These are phyloP conservation scores for Herpetospermum pedunculosum DNA, from an alignment of 306 rosid species.

Conservation along the genomic window DNA sequence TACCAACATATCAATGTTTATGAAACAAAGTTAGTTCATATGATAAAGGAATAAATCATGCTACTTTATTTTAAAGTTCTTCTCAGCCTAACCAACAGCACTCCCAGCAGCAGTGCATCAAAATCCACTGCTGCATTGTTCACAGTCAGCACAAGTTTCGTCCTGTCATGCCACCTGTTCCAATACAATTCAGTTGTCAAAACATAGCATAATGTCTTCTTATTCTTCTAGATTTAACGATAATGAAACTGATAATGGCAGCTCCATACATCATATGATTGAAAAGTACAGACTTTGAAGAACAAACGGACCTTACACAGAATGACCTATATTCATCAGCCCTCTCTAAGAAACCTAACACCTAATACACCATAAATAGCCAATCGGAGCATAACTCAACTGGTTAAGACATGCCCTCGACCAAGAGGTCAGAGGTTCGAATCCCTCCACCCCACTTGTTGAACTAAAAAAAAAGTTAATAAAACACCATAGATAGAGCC, in stretches of 20 bases:
- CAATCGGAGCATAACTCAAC: no score
- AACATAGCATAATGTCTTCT: not conserved
- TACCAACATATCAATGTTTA: not conserved
- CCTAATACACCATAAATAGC: not conserved
- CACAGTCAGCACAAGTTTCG: not conserved
- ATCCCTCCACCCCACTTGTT: no score
- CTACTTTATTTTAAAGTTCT: constrained; percentile 4
- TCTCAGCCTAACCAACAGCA: not conserved
- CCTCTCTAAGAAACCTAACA: not conserved
- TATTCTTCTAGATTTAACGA: not conserved
- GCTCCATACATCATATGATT: not conserved
- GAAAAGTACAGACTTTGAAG: not conserved
- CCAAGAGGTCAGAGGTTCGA: no score
- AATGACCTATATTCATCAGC: no score
- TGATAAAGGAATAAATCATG: constrained; percentile 1
- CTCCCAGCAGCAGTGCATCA: constrained; percentile 2
- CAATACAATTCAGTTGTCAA: not conserved
- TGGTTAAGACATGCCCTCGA: no score
- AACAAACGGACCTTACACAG: not conserved
- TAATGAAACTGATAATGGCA: not conserved
- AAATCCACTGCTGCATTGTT: constrained; percentile 6
- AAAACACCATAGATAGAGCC: no score
- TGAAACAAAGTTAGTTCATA: constrained; percentile 7
- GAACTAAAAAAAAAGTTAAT: no score
- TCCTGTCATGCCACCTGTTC: not conserved